Base-by-base conservation (phyloP, 108 stramenopile species). In the Cyclotella baltica region DNA sequence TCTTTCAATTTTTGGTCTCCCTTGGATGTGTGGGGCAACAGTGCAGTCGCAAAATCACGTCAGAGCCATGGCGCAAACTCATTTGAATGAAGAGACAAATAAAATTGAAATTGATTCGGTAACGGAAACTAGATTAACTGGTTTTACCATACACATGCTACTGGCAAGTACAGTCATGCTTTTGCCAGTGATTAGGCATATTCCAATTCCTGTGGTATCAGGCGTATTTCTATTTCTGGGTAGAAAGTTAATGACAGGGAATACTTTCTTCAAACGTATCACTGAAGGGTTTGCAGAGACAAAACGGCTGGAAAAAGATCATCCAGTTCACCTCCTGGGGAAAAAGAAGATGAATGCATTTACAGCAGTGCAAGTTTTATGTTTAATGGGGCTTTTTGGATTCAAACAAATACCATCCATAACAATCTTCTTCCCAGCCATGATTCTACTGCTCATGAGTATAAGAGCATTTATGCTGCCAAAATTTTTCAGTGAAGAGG, bases 1-100 rank as follows among this genome's bases (percentile, higher is more conserved):
- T 62, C 70, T 95, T 27, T 95, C 91, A 10, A 38, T 98, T 9
- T 55, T 94, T 51, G 98, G 98, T 10, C 82, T 98, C n/a, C 98
- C 98, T 27, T 98, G 98, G 98, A 97, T 97, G 96, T 98, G 98
- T 74, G 97, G 96, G 13, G 97, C 98, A 28, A 98, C 98, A 16
- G 97, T 98, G 16, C 98, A 98, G 76, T 95, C 93, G 29, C 87
- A 97, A 71, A 97, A 95, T 80, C 96, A 97, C 72, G 93, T 98
- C 8, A 76, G 91, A 25, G 93, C 95, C 4, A 80, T 98, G 92
- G 88, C 96, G 25, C 85, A 92, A 37, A 87, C 85, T n/a, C 83
- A 88, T 33, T 87, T 84, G 73, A 90, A 93, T 64, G 70, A 89
- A 65, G 88, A 93, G 75, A 89, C 90, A 6, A 84, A 88, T 62